Conservation (phyloP, 129 eudicot genomes). For the Glebionis coronaria region DNA sequence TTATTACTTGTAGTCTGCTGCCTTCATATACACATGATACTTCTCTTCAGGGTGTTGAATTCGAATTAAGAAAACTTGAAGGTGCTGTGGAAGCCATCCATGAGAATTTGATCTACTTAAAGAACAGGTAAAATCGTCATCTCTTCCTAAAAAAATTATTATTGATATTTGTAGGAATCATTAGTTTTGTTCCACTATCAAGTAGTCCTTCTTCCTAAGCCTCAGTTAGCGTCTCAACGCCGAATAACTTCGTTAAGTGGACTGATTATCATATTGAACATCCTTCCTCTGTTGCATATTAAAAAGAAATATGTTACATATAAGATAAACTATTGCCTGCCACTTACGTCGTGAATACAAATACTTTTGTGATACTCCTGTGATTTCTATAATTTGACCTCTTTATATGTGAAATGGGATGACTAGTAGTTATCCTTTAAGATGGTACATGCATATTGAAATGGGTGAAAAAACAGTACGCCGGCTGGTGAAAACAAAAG, state of each 20-base stretch:
- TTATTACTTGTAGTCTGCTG: background rate
- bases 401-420: too few species aligned
- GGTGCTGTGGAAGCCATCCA: constrained; percentile 70
- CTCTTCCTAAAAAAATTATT: background rate
- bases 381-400: background rate
- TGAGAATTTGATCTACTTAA: constrained; percentile 58
- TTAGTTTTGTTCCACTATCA: background rate
- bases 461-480: too few species aligned
- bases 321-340: background rate
- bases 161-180: background rate
- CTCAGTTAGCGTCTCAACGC: background rate
- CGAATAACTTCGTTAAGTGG: background rate
- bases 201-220: background rate
- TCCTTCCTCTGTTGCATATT: background rate
- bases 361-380: background rate
- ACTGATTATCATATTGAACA: too few species aligned
- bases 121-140: constrained; percentile 44
- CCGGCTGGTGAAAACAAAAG: too few species aligned
- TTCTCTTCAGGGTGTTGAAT: constrained; percentile 69
- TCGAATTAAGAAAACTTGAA: constrained; percentile 85
- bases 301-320: background rate
- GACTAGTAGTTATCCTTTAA: too few species aligned
- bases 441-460: too few species aligned
- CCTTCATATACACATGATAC: constrained; percentile 1
- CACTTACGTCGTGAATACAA: background rate